Evolutionary conservation across 805 yeast genomes (phyloP).

Genomic region (Brettanomyces bruxellensis): DNA sequence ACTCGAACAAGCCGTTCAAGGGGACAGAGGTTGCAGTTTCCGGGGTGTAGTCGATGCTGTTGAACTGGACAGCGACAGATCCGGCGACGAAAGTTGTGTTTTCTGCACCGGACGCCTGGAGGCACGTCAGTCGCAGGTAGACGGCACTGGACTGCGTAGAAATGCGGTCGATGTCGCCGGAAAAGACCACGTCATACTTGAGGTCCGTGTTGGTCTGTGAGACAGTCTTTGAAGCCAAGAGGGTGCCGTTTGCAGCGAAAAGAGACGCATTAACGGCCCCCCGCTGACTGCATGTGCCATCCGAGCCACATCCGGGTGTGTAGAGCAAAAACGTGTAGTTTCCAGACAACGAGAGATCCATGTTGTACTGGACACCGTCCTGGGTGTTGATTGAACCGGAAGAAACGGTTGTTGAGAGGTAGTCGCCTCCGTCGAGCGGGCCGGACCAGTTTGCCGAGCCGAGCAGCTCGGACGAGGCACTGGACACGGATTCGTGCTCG

Average conservation of each 20-base stretch:
- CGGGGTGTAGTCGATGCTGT: conserved; percentile 7
- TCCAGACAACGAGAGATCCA: conserved; percentile 68
- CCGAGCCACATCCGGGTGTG: conserved; percentile 81
- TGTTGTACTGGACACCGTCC: conserved; percentile 43
- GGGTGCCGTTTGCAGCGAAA: conserved; percentile 34
- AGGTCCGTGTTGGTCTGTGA: conserved; percentile 75
- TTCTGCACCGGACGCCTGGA: conserved; percentile 23
- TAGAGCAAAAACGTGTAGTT: conserved; percentile 60
- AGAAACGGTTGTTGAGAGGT: conserved; percentile 18
- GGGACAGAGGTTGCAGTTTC: conserved; percentile 16
- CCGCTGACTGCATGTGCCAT: conserved; percentile 58
- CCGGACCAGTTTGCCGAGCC: conserved; percentile 19
- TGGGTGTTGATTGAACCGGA: conserved; percentile 20
- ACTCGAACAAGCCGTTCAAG: conserved; percentile 79
- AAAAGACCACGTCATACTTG: conserved; percentile 71
- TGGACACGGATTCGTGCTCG: conserved; percentile 1
- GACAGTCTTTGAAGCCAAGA: conserved; percentile 36
- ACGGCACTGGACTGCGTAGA: conserved; percentile 20
- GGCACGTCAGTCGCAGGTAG: conserved; percentile 33
- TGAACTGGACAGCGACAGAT: conserved; percentile 20
- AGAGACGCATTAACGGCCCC: conserved; percentile 76
- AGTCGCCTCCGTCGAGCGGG: conserved; percentile 6
- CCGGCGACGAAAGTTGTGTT: conserved; percentile 62
- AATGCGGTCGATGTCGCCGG: conserved; percentile 57
- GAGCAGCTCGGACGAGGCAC: conserved; percentile 5